Conservation (phyloP, 176 grass and related monocot genomes). For the Rhynchospora pubera region DNA sequence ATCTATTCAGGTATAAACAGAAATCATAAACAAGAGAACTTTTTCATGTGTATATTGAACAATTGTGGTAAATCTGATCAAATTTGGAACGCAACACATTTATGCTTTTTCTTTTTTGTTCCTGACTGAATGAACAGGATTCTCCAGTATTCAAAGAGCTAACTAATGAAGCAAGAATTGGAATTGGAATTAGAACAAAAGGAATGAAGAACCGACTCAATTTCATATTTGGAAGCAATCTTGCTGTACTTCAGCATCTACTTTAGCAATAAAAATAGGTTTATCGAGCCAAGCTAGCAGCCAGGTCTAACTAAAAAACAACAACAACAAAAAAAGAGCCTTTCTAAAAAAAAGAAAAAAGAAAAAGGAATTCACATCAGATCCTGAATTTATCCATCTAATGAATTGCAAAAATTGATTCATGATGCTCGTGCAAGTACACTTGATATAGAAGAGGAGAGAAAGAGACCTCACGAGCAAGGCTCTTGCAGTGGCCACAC, state of each 20-base stretch:
- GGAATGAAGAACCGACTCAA: constrained; percentile 60
- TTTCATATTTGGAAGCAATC: constrained; percentile 78
- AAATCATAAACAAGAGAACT: not conserved
- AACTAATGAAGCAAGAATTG: not conserved
- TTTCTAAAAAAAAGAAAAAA: no score
- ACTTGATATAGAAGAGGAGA: constrained; percentile 9
- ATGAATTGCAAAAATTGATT: constrained; percentile 19
- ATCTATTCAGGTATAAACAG: not conserved
- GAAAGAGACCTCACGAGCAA: constrained; percentile 78
- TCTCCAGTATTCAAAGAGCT: constrained; percentile 16
- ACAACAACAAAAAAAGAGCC: no score
- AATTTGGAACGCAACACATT: not conserved
- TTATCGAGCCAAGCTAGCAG: constrained; percentile 67
- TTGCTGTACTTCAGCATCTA: constrained; percentile 95
- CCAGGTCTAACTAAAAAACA: constrained; percentile 70
- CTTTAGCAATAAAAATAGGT: constrained; percentile 69
- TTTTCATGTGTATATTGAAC: not conserved
- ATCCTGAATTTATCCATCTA: constrained; percentile 11
- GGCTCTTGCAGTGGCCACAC: constrained; percentile 96
- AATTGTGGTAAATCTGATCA: not conserved
- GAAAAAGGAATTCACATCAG: constrained; percentile 11
- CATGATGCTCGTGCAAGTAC: not conserved
- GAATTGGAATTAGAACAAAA: not conserved
- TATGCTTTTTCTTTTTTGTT: not conserved
- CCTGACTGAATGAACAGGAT: not conserved